Evolutionary conservation across 768 basidiomycete species (phyloP).

Genomic region (Kondoa malvinella): DNA sequence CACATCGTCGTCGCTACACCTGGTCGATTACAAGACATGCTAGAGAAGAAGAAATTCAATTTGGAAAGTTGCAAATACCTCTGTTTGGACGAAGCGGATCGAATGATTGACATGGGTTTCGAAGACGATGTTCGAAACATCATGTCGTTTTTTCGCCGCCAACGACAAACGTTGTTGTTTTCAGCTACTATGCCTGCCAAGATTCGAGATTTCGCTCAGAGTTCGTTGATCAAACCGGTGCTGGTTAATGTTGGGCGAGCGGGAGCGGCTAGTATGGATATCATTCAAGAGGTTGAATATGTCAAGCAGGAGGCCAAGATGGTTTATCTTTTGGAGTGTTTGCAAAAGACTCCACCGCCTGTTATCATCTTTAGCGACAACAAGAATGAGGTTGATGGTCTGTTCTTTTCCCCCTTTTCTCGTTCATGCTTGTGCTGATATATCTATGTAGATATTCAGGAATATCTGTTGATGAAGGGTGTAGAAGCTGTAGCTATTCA

Average conservation of each 20-base stretch:
- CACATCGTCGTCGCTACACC: conserved; percentile 96
- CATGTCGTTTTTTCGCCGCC: conserved; percentile 98
- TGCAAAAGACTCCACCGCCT: conserved; percentile 95
- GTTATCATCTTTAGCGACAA: conserved; percentile 97
- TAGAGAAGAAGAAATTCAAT: conserved; percentile 84
- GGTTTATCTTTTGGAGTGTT: conserved; percentile 92
- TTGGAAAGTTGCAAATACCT: conserved; percentile 54
- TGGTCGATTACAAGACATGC: conserved; percentile 89
- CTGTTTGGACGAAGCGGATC: conserved; percentile 97
- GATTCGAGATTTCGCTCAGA: conserved; percentile 95
- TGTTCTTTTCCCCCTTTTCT: too few species aligned
- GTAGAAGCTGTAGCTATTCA: conserved; percentile 98
- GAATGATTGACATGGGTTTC: conserved; percentile 98
- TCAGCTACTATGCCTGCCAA: conserved; percentile 98
- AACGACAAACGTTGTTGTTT: conserved; percentile 90
- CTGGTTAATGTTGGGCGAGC: conserved; percentile 95
- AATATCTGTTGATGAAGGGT: conserved; percentile 87
- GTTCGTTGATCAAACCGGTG: conserved; percentile 83
- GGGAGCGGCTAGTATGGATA: conserved; percentile 91
- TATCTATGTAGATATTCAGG: conserved; percentile 58
- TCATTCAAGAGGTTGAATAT: conserved; percentile 86
- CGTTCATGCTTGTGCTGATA: conserved; percentile 29
- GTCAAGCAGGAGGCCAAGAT: conserved; percentile 99
- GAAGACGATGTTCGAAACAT: conserved; percentile 98
- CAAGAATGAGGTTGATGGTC: conserved; percentile 89